phyloP scores from a whole-genome alignment of 1,284 basidiomycete species.

The Lignosus rhinocerotis region DNA sequence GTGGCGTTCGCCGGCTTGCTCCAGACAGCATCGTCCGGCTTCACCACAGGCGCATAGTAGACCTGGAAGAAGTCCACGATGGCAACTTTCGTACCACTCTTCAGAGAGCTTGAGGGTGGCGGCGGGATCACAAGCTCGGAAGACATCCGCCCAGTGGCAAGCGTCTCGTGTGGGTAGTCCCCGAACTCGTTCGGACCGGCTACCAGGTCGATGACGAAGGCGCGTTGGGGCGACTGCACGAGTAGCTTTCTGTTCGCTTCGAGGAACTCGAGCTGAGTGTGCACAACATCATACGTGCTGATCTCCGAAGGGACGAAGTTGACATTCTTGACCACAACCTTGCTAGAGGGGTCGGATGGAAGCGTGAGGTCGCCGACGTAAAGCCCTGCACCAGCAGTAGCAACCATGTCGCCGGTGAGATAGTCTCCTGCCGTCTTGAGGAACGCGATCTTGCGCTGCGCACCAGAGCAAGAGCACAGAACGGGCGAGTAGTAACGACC shows the following conservation, averaged over 20 bases:
- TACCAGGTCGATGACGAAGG: conserved; percentile 56
- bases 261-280: conserved; percentile 50
- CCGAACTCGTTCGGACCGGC: conserved; percentile 47
- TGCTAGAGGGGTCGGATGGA: conserved; percentile 35
- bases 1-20: conserved; percentile 69
- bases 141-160: conserved; percentile 58
- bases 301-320: conserved; percentile 27
- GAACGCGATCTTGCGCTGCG: conserved; percentile 57
- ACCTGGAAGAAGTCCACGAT: conserved; percentile 70
- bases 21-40: conserved; percentile 52
- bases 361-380: conserved; percentile 61
- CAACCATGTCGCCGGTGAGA: conserved; percentile 63
- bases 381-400: conserved; percentile 60
- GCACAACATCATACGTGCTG: conserved; percentile 20
- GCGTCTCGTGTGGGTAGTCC: conserved; percentile 46
- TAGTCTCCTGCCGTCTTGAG: conserved; percentile 58
- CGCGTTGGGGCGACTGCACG: conserved; percentile 53
- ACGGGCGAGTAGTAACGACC: conserved; percentile 66
- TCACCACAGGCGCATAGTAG: conserved; percentile 49
- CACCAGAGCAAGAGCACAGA: conserved; percentile 46
- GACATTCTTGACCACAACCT: conserved; percentile 27
- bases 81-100: conserved; percentile 39
- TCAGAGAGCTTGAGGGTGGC: conserved; percentile 8
- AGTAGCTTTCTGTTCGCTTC: conserved; percentile 52
- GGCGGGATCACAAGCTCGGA: conserved; percentile 50